Evolutionary conservation across 2,329 filamentous ascomycete genomes (phyloP).

Genomic region (Fusarium udum): DNA sequence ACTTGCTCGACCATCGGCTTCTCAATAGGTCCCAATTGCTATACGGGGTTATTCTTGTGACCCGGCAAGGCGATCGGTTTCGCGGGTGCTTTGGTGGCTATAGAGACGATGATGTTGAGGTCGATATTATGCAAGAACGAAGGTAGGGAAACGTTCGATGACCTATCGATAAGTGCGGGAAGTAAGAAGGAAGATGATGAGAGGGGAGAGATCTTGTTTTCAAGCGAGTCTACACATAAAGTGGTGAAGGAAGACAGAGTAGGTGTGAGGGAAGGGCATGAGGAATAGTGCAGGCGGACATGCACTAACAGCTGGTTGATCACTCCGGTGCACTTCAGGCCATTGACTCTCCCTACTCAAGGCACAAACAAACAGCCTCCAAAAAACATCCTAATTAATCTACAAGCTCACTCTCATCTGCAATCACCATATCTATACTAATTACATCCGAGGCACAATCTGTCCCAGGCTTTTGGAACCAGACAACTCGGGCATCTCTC

Average conservation of each 20-base stretch:
- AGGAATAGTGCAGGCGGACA: background rate
- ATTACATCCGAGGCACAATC: rapidly evolving
- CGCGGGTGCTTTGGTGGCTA: rapidly evolving
- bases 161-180: no score
- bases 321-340: background rate
- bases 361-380: background rate
- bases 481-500: background rate
- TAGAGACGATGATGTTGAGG: rapidly evolving
- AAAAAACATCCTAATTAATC: background rate
- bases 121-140: rapidly evolving
- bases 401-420: background rate
- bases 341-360: background rate
- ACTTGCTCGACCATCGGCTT: background rate
- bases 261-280: rapidly evolving
- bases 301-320: background rate
- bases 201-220: rapidly evolving
- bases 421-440: background rate
- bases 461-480: background rate
- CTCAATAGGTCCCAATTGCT: rapidly evolving
- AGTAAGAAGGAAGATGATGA: background rate
- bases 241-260: rapidly evolving
- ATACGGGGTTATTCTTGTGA: rapidly evolving
- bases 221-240: rapidly evolving
- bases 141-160: rapidly evolving
- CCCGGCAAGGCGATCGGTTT: rapidly evolving